Evolutionary conservation across 2,329 filamentous ascomycete genomes (phyloP), one percentile per base, ranked within the genome.

Genomic region (Nigrospora osmanthi): DNA sequence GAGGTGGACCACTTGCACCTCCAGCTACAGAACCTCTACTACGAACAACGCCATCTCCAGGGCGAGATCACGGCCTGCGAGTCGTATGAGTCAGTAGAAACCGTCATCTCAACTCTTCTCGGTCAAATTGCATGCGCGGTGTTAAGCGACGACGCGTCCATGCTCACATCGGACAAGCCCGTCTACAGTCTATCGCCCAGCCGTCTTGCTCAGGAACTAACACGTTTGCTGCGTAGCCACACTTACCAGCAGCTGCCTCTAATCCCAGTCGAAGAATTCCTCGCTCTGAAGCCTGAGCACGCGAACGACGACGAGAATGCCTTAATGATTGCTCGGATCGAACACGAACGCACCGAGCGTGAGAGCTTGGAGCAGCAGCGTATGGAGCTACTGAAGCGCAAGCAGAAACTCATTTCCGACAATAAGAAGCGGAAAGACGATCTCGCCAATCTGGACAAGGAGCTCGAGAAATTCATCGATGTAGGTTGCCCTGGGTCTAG

Each of bases 341-440:
- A 93, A 52, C 87, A 97, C 61, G 93, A 98, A 69, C 81, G 89
- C 54, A 76, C 78, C 12, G 89, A 94, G 60, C 82, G 93, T 34
- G 83, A 95, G 64, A 81, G 83, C 36, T 70, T 97, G 30, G 93
- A 98, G 65, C 85, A 89, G 63, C 83, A 89, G 56, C 77, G 90
- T 42, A 83, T 89, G 62, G 84, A 85, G 53, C 71, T 90, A 2
- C 68, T 89, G 38, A 89, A 77, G 59, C 68, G 75, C 43, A 81
- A 81, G 56, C 74, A 78, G 53, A 80, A 80, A 61, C 71, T 81
- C 40, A 80, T 79, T 42, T 71, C 75, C 1, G 78, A 81, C 61
- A 96, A 96, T 62, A 95, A 94, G 68, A 89, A 89, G 67, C 80
- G 91, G 53, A 95, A 95, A 63, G 90, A 96, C 45, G 89, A 97